phyloP scores from a whole-genome alignment of 768 basidiomycete species.

The Boletales sp. region DNA sequence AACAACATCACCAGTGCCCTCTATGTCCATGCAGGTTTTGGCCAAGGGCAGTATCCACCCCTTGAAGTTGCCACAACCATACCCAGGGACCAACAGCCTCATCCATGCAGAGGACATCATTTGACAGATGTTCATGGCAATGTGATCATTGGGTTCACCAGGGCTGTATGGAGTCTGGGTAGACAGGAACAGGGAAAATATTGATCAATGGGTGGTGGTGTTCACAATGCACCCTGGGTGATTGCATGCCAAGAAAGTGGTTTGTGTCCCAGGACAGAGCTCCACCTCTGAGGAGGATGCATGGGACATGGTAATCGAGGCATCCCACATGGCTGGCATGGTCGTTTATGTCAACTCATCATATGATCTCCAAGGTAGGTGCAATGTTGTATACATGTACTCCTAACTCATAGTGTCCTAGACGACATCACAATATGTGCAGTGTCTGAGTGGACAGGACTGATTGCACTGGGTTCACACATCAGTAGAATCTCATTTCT shows the following conservation, averaged over 20 bases:
- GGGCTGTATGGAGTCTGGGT: conserved; percentile 26
- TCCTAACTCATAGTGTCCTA: neutral
- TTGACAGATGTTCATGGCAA: conserved; percentile 9
- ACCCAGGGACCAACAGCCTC: neutral
- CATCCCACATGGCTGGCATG: conserved; percentile 9
- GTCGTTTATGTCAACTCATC: conserved; percentile 17
- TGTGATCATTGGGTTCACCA: conserved; percentile 15
- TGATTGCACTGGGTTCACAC: conserved; percentile 40
- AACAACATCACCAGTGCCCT: conserved; percentile 21
- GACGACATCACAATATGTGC: conserved; percentile 47
- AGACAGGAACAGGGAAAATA: conserved; percentile 13
- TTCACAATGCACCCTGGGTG: conserved; percentile 16
- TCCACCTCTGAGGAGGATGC: neutral
- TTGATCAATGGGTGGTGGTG: conserved; percentile 18
- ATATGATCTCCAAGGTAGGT: conserved; percentile 30
- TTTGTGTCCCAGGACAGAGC: neutral
- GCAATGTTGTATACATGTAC: neutral
- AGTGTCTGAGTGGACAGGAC: conserved; percentile 43
- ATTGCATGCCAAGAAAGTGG: neutral
- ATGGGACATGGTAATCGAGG: neutral
- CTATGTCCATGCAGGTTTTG: conserved; percentile 39
- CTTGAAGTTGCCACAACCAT: neutral
- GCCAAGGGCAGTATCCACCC: conserved; percentile 12
- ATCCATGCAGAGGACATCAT: neutral
- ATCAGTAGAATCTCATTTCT: conserved; percentile 29